A percentile compares a stretch with the other conserved stretches of the same genome.
Conservation (phyloP, 2,329 filamentous ascomycete genomes). For the Aspergillus novofumigatus region DNA sequence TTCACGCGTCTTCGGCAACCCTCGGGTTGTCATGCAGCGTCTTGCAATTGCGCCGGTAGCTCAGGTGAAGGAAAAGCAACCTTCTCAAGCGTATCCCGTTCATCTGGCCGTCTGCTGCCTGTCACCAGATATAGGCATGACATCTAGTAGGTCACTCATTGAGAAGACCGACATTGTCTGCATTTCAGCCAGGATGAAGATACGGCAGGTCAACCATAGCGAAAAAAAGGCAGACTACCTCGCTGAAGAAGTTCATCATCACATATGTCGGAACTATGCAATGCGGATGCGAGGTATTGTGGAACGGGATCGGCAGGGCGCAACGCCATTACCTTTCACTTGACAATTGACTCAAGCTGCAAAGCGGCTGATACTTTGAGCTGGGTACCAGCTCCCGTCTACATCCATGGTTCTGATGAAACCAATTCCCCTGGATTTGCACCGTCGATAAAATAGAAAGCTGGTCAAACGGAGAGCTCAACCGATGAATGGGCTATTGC, state of each 20-base stretch:
- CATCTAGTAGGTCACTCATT: constrained; percentile 17
- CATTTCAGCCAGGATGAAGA: constrained; percentile 17
- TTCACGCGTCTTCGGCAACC: constrained; percentile 54
- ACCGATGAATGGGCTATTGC: constrained; percentile 24
- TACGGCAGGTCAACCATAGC: neutral
- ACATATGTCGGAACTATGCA: neutral
- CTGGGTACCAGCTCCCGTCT: neutral
- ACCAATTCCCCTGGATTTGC: constrained; percentile 54
- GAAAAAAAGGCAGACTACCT: neutral
- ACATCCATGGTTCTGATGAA: constrained; percentile 31
- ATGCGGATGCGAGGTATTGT: neutral
- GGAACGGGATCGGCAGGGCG: neutral
- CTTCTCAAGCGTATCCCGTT: constrained; percentile 27
- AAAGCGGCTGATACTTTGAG: neutral
- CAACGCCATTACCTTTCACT: neutral
- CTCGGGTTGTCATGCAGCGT: constrained; percentile 48
- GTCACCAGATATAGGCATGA: constrained; percentile 28
- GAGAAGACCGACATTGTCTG: constrained; percentile 11
- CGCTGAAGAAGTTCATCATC: neutral
- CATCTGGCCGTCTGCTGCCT: constrained; percentile 38
- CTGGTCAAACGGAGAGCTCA: constrained; percentile 56
- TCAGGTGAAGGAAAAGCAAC: constrained; percentile 41
- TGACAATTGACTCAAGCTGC: neutral
- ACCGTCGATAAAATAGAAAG: constrained; percentile 54
- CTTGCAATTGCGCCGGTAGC: constrained; percentile 38